Evolutionary conservation across 805 yeast genomes (phyloP).

Genomic region (Lachancea sp.): DNA sequence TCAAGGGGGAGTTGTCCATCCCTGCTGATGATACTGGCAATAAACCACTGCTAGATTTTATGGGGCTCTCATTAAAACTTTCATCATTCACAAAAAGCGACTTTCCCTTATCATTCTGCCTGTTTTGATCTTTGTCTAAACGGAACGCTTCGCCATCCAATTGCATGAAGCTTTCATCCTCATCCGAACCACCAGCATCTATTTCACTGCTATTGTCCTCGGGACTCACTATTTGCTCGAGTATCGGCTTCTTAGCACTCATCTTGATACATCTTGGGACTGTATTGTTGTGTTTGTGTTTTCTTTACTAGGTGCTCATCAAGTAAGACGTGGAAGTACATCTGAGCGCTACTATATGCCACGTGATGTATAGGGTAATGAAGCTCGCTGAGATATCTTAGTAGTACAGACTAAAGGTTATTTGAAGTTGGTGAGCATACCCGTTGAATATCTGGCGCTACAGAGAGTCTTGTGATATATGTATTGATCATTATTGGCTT

Average conservation of each 20-base stretch:
- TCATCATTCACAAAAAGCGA: conserved; percentile 8
- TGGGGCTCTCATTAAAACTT: neutral
- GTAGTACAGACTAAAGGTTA: no score
- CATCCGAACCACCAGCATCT: neutral
- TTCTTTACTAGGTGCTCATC: no score
- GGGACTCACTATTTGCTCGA: neutral
- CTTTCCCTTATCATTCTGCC: neutral
- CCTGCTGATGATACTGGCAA: neutral
- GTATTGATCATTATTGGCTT: no score
- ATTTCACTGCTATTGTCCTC: conserved; percentile 1
- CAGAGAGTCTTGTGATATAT: no score
- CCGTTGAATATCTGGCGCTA: no score
- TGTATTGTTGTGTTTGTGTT: no score
- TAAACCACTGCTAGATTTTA: neutral
- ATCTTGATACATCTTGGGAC: conserved; percentile 2
- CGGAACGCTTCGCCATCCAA: conserved; percentile 10
- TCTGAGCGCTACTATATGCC: no score
- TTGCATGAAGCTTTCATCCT: conserved; percentile 8
- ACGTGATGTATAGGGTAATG: no score
- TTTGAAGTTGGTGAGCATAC: no score
- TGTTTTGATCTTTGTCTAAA: neutral
- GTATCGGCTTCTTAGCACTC: neutral
- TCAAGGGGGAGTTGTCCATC: no score
- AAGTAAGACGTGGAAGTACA: no score
- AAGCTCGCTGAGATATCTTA: no score